These are phyloP conservation scores for Cryphonectria naterciae DNA, from an alignment of 2,329 filamentous ascomycete species.

Conservation along the genomic window DNA sequence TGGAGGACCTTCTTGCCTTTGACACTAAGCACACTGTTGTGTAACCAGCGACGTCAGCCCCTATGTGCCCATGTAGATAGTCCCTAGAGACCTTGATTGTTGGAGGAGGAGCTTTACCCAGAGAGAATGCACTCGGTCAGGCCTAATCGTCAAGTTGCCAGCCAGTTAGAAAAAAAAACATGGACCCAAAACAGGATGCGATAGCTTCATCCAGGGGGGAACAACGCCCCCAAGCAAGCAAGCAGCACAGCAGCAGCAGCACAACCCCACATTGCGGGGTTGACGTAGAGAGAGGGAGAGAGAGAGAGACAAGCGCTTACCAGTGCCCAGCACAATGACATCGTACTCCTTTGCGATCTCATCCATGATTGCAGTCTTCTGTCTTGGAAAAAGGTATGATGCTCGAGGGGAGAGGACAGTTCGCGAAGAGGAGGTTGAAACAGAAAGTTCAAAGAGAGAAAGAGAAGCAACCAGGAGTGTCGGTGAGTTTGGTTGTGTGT, in stretches of 20 bases:
- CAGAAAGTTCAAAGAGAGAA: constrained; percentile 18
- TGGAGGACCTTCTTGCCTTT: constrained; percentile 99
- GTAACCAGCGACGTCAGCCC: constrained; percentile 15
- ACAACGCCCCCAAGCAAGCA: constrained; percentile 27
- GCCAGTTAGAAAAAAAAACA: constrained; percentile 6
- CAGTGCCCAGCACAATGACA: constrained; percentile 96
- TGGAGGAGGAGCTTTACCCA: constrained; percentile 63
- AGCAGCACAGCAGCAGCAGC: constrained; percentile 2
- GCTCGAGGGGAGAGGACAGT: constrained; percentile 17
- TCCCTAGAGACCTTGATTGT: too few relatives aligned
- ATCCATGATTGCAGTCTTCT: constrained; percentile 69
- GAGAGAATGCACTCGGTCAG: constrained; percentile 99
- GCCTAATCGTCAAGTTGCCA: constrained; percentile 57
- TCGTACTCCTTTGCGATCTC: constrained; percentile 99
- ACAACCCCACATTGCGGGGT: constrained; percentile 36
- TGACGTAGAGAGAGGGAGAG: constrained; percentile 16
- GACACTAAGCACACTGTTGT: constrained; percentile 82
- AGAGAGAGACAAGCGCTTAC: constrained; percentile 55
- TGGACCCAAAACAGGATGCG: constrained; percentile 29
- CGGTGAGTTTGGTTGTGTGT: constrained; percentile 20
- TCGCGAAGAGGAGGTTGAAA: constrained; percentile 25
- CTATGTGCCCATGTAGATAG: neutral
- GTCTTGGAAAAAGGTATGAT: constrained; percentile 13
- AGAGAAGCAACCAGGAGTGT: constrained; percentile 18
- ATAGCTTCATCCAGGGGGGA: constrained; percentile 11